These are phyloP conservation scores for Monosporascus sp. DNA, from an alignment of 2,329 filamentous ascomycete species.

Conservation along the genomic window DNA sequence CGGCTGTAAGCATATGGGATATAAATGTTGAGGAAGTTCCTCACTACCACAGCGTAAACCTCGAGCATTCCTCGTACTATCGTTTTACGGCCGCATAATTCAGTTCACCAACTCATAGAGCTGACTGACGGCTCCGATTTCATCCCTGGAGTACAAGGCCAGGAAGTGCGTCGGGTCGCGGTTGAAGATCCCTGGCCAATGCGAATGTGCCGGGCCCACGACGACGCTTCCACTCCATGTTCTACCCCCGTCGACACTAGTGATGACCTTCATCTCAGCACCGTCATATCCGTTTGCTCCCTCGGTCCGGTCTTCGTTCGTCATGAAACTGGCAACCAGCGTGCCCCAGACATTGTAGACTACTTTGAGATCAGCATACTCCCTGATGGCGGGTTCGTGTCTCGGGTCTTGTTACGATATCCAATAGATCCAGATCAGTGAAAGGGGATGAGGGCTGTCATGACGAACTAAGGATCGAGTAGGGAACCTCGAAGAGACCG, in stretches of 20 bases:
- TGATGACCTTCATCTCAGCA: constrained; percentile 28
- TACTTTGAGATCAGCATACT: neutral
- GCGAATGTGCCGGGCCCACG: constrained; percentile 18
- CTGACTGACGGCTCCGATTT: constrained; percentile 20
- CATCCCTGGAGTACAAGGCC: constrained; percentile 22
- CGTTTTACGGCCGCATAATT: neutral
- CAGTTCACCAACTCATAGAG: constrained; percentile 14
- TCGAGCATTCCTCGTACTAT: no score
- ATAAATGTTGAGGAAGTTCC: no score
- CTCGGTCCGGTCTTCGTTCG: constrained; percentile 32
- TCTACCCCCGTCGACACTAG: constrained; percentile 19
- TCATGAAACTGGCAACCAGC: constrained; percentile 39
- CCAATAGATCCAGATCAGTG: no score
- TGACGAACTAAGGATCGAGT: neutral
- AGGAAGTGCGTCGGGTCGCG: constrained; percentile 21
- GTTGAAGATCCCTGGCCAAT: constrained; percentile 28
- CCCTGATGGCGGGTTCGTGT: no score
- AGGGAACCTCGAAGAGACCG: neutral
- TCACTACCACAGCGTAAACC: no score
- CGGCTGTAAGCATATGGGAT: no score
- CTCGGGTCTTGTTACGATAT: no score
- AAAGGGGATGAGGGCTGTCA: no score
- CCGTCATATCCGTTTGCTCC: constrained; percentile 13
- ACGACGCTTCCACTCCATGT: constrained; percentile 23
- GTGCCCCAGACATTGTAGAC: constrained; percentile 36